These are phyloP conservation scores for Takakia lepidozioides DNA, from an alignment of 225 moss, liverwort and hornwort species.

Conservation along the genomic window DNA sequence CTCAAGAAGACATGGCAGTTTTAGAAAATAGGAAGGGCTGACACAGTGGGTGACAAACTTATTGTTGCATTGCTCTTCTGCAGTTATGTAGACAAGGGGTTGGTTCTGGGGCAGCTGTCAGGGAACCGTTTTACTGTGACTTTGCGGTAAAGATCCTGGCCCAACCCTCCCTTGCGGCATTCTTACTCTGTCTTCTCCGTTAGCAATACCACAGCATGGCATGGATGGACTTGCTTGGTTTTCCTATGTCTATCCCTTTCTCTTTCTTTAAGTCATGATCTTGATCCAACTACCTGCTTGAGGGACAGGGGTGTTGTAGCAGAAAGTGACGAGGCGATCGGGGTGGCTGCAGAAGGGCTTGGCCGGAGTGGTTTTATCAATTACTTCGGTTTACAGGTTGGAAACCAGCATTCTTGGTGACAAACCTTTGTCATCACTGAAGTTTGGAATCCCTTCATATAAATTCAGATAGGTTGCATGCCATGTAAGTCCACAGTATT, in stretches of 20 bases:
- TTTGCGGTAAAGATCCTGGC: conserved; percentile 52
- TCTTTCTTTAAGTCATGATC: too few relatives aligned
- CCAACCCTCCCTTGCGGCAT: conserved; percentile 4
- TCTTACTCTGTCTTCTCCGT: too few relatives aligned
- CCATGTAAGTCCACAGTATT: neutral
- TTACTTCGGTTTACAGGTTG: conserved; percentile 92
- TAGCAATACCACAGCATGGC: too few relatives aligned
- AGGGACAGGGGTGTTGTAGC: conserved; percentile 63
- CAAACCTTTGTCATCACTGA: conserved; percentile 1
- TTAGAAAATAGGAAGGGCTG: too few relatives aligned
- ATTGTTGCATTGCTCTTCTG: too few relatives aligned
- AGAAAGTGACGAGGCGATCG: conserved; percentile 52
- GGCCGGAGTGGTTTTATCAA: conserved; percentile 81
- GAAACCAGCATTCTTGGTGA: neutral
- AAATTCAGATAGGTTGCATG: neutral
- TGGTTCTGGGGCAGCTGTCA: conserved; percentile 77
- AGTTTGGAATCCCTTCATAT: neutral
- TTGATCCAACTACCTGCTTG: too few relatives aligned
- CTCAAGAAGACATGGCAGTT: too few relatives aligned
- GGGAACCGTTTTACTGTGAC: conserved; percentile 83
- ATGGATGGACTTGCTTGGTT: too few relatives aligned
- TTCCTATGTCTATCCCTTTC: too few relatives aligned
- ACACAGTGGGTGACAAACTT: too few relatives aligned
- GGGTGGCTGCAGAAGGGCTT: conserved; percentile 61
- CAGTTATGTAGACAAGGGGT: conserved; percentile 81